Conservation (phyloP, 805 yeast species). For the Kluyveromyces wickerhamii region DNA sequence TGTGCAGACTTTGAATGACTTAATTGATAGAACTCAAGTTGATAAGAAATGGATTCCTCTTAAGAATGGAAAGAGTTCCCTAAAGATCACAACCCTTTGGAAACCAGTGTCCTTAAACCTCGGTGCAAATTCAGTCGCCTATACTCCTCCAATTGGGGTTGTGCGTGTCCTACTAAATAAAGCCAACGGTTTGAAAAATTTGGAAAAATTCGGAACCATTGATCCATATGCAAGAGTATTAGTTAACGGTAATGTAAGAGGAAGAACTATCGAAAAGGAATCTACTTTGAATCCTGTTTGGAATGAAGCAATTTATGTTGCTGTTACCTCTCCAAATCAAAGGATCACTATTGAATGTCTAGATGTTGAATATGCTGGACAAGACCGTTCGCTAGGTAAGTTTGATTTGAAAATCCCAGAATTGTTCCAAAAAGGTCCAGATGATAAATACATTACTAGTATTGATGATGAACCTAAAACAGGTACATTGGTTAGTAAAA, state of each 20-base stretch:
- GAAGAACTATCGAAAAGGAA: conserved; percentile 63
- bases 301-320: conserved; percentile 75
- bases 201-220: conserved; percentile 82
- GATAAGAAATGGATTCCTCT: conserved; percentile 74
- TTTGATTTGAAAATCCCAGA: conserved; percentile 63
- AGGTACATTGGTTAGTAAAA: conserved; percentile 60
- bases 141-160: conserved; percentile 92
- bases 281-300: conserved; percentile 73
- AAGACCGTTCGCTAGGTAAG: conserved; percentile 82
- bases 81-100: conserved; percentile 67
- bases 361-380: conserved; percentile 77
- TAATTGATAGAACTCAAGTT: conserved; percentile 71
- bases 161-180: conserved; percentile 62
- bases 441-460: conserved; percentile 56
- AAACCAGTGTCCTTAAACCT: conserved; percentile 72
- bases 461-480: conserved; percentile 48
- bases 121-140: conserved; percentile 66
- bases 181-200: conserved; percentile 70
- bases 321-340: conserved; percentile 78
- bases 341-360: conserved; percentile 77
- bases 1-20: conserved; percentile 48
- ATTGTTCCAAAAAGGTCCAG: conserved; percentile 50
- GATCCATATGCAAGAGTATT: conserved; percentile 86
- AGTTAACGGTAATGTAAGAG: conserved; percentile 67
- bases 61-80: conserved; percentile 60